Base-by-base conservation (phyloP, 176 grass and related monocot species). In the Musa acuminata region DNA sequence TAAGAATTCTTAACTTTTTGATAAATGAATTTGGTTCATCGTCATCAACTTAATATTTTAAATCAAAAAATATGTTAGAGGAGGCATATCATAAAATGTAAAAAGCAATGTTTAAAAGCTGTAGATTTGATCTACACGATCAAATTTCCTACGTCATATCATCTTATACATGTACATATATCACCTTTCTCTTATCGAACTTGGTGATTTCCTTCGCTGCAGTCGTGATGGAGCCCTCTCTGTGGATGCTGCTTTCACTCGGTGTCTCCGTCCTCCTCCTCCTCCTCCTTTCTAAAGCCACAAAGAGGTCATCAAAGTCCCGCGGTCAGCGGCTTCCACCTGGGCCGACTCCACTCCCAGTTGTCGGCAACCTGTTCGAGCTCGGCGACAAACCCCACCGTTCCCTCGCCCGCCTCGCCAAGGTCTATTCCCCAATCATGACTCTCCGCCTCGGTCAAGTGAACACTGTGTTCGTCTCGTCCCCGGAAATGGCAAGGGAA, bases 381-480 rank as follows among this genome's bases (percentile, higher is more conserved):
- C 52, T 91, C 1, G 72, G 69, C 11, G 53, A 20, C 58, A 35
- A 77, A 69, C 76, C 83, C 29, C 88, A 82, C 67, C 48, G 49
- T 55, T 66, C 53, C 13, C 76, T 91, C 9, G 74, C 82, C 10
- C 8, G 58, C 51, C 79, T 87, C 1, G 78, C 84, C 0, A 51
- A 62, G n/a, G 2, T 13, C 6, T 64, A 83, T 71, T 72, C 85
- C 59, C 82, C 88, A 8, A 52, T 91, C 11, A 87, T 91, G 76
- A 72, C 74, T 52, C 65, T 85, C 50, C 68, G n/a, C 59, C 69
- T 87, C 1, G 83, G 85, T 0, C 83, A 83, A 17, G 72, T 24
- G 51, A 83, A 67, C 5, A 49, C 77, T 11, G 75, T 92, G 6
- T 51, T 92, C 26, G 1, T 92, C 73, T 92, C 89, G n/a, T 81